Evolutionary conservation across 2,329 filamentous ascomycete species (phyloP), one percentile per base, ranked within the genome.

Genomic region (Pyricularia sp.): DNA sequence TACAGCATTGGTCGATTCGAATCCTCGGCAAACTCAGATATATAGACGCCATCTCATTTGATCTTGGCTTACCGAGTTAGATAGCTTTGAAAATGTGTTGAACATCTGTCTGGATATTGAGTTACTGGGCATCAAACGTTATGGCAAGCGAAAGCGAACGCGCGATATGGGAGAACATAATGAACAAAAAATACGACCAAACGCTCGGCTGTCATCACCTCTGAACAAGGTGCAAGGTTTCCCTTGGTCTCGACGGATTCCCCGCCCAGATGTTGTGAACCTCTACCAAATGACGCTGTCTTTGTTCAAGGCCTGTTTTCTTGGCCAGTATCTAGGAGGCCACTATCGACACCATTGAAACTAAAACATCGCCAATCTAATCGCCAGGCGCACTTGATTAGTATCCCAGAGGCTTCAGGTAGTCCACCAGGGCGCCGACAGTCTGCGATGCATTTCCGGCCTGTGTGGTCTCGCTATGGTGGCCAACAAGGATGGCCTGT

Each of bases 401-500:
- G 85, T 96, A 97, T 72, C 88, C 88, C 72, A 87, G 83, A 75
- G 87, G 86, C 79, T 92, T 89, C 72, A 97, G 88, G 84, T 98
- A 97, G 80, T 97, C 92, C 76, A 88, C 93, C 72, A 99, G 86
- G 75, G 88, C 85, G 83, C 94, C 92, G 73, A 97, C 91, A 66
- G 91, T 92, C 78, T 87, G 87, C 75, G 89, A 89, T 72, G 92
- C 89, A 79, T 90, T 90, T 77, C 92, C 89, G 68, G 91, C 92
- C 78, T 91, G 85, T 74, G 89, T 82, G 71, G 79, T 79, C 79
- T 97, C 92, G 73, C 84, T 85, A 85, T 98, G 93, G 84, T 97
- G 93, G 74, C 88, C 91, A 78, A 99, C 82, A 78, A 99, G 87
- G 79, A 98, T 89, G 74, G 93, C 92, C 82, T 96, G 90, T 76